Evolutionary conservation across 2,329 filamentous ascomycete species (phyloP), one percentile per base, ranked within the genome.

Genomic region (Cercospora citrullina): DNA sequence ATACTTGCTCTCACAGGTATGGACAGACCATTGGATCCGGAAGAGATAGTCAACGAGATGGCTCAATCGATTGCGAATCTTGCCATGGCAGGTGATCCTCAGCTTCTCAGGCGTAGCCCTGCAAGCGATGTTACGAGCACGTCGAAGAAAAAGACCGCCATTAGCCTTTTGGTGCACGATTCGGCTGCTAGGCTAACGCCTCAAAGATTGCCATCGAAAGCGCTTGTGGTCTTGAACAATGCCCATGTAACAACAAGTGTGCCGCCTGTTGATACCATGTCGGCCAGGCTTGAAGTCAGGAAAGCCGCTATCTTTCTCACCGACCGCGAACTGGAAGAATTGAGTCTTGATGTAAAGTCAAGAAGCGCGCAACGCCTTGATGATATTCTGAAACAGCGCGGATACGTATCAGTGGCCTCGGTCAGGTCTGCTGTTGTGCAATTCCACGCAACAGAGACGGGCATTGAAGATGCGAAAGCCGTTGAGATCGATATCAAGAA

Each of bases 101-200:
- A 76, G 80, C 68, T 71, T 0, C 71, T 79, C 5, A 77, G 74
- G 45, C 74, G 76, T 53, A 67, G 60, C 31, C 71, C 68, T n/a
- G 51, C 60, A 16, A 70, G 66, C 36, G 66, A 71, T 53, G 72
- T 21, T 77, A 77, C 10, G 69, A 74, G 55, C 70, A 71, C 9
- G 77, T 72, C 57, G 36, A 21, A 70, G 7, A 83, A 82, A 68
- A 80, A 77, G 63, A 75, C 91, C 57, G 87, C 87, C 16, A 80
- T 96, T 60, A 90, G 94, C 73, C 73, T 98, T n/a, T 85, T 90
- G 7, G 84, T 98, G 67, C 86, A 89, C 71, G 92, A 97, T 77
- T 96, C 92, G 71, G 85, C 94, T 9, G 72, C 98, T 57, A 94
- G 94, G 0, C 81, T 99, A 7, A 96, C 96, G 74, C 95, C 95